Evolutionary conservation across 2,329 filamentous ascomycete genomes (phyloP), one percentile per base, ranked within the genome.

Genomic region (Fusarium brevicatenulatum): DNA sequence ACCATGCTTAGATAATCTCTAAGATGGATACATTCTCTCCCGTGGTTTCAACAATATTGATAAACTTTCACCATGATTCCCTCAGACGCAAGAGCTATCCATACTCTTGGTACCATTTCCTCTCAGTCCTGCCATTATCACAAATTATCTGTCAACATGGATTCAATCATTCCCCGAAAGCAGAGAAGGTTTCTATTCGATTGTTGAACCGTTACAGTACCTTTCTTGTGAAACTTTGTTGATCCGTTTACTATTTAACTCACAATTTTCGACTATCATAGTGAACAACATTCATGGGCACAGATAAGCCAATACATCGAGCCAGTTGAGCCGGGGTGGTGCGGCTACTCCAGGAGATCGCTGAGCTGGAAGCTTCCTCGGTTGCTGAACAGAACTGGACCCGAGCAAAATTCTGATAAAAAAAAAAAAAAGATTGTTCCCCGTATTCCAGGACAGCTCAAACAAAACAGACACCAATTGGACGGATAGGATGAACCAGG

Each of bases 181-280:
- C 30, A 23, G 47, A 23, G n/a, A 36, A 25, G 30, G 30, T 15
- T 25, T 25, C n/a, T 19, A 25, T 52, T 25, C 30, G 34, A 66
- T 58, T 60, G 16, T 68, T 40, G 50, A 69, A 52, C 12, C 30
- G 49, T 74, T 76, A 77, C 46, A 78, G 72, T 30, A 42, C 70
- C 72, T 75, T 68, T 68, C 64, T 50, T 52, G 73, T 78, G 73
- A 70, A 69, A 58, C 66, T 64, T 43, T 66, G 68, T 53, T 68
- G 57, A 59, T 55, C 57, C 63, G 68, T 62, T 47, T 47, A 47
- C 19, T 30, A 28, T 21, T 25, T 32, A 56, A 44, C 30, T 32
- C 39, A 68, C 39, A 46, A 62, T 44, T 44, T 61, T 54, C 61
- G 50, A 55, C 55, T 61, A 43, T 42, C 50, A 28, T 66, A 52